These are phyloP conservation scores for Leccinum longicurvipes DNA, from an alignment of 768 basidiomycete species.

Conservation along the genomic window DNA sequence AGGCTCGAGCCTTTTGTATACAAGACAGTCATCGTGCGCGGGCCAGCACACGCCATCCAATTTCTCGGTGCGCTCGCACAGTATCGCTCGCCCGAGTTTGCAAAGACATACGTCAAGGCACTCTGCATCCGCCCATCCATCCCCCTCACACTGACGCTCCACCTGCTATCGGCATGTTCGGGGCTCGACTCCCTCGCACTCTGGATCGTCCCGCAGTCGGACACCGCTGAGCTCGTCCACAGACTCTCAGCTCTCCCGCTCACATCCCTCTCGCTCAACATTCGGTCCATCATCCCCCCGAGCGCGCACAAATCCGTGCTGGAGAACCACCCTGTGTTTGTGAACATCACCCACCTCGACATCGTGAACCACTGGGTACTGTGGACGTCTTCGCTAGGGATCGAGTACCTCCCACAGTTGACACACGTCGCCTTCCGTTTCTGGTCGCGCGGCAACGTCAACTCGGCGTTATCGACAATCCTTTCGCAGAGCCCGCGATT, in stretches of 20 bases:
- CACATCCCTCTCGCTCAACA: constrained; percentile 15
- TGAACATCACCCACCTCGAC: constrained; percentile 17
- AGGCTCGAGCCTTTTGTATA: constrained; percentile 25
- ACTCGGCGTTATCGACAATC: constrained; percentile 3
- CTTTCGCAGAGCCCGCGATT: constrained; percentile 2
- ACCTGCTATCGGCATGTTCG: constrained; percentile 10
- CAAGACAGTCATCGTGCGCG: constrained; percentile 15
- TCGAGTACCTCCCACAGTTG: constrained; percentile 12
- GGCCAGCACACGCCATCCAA: constrained; percentile 1
- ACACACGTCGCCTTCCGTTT: constrained; percentile 16
- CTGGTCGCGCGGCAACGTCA: constrained; percentile 13
- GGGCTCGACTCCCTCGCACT: constrained; percentile 15
- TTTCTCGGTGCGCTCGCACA: constrained; percentile 12
- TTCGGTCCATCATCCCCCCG: constrained; percentile 1
- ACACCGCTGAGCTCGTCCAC: not conserved
- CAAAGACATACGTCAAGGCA: constrained; percentile 8
- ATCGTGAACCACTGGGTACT: constrained; percentile 19
- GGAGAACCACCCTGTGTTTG: constrained; percentile 11
- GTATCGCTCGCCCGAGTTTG: constrained; percentile 8
- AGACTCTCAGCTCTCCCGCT: constrained; percentile 13
- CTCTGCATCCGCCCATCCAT: constrained; percentile 18
- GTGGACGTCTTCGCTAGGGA: constrained; percentile 15
- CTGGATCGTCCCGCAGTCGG: constrained; percentile 10
- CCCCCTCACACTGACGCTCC: not conserved
- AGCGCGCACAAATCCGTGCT: not conserved